phyloP scores from a whole-genome alignment of 768 basidiomycete genomes.

The Galerina sulciceps region DNA sequence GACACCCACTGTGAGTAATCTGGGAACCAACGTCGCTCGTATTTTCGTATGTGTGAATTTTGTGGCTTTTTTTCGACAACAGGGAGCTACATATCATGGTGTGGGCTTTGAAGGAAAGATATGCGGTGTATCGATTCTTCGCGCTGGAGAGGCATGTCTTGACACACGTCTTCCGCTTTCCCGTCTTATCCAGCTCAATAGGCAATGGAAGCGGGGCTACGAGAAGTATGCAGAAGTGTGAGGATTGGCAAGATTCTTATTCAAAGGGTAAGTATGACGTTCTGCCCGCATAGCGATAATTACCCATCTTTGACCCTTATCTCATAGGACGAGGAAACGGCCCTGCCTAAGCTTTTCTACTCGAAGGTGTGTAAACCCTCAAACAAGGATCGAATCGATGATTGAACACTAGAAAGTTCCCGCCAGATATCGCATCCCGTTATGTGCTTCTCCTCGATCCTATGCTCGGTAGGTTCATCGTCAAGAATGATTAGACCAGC shows the following conservation, averaged over 20 bases:
- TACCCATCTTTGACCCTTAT: background rate
- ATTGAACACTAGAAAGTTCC: slow-evolving; percentile 57
- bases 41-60: no score
- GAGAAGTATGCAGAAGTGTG: slow-evolving; percentile 93
- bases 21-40: background rate
- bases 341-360: slow-evolving; percentile 91
- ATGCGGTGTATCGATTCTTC: slow-evolving; percentile 92
- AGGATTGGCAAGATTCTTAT: slow-evolving; percentile 98
- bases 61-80: slow-evolving; percentile 1
- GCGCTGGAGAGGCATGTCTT: slow-evolving; percentile 82
- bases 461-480: slow-evolving; percentile 78
- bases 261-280: slow-evolving; percentile 77
- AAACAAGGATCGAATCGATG: background rate
- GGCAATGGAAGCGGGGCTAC: slow-evolving; percentile 97
- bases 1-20: slow-evolving; percentile 74
- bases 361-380: slow-evolving; percentile 57
- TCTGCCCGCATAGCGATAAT: background rate
- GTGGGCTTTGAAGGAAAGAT: slow-evolving; percentile 97
- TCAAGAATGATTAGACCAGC: background rate
- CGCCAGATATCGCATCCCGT: slow-evolving; percentile 87
- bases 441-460: slow-evolving; percentile 96
- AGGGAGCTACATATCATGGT: slow-evolving; percentile 86
- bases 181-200: slow-evolving; percentile 28
- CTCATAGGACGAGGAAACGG: slow-evolving; percentile 89
- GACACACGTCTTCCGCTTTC: background rate